Evolutionary conservation across 106 monocot species (phyloP).

Genomic region (Narthecium ossifragum): DNA sequence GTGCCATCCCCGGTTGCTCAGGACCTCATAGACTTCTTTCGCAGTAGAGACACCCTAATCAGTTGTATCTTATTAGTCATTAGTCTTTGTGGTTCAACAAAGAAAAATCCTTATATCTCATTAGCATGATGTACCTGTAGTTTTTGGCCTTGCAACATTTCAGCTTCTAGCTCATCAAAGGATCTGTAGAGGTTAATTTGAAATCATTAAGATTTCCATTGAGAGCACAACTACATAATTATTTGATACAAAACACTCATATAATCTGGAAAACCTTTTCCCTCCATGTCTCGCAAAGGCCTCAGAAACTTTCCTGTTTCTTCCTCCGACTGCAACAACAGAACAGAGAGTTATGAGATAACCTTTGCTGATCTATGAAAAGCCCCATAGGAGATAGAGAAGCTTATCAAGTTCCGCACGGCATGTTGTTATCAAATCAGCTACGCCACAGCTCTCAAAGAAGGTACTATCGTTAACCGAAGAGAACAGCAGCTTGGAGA

Average conservation of each 20-base stretch:
- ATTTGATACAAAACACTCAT: background rate
- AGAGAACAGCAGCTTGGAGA: constrained; percentile 79
- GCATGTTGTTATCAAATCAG: constrained; percentile 85
- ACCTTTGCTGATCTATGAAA: background rate
- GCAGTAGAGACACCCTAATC: constrained; percentile 82
- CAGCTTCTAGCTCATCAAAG: constrained; percentile 74
- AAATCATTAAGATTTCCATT: no score
- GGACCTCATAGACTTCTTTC: constrained; percentile 74
- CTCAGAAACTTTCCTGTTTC: constrained; percentile 89
- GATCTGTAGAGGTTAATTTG: constrained; percentile 38
- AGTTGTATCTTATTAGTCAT: background rate
- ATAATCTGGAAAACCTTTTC: constrained; percentile 76
- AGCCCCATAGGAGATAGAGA: background rate
- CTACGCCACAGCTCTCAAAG: constrained; percentile 95
- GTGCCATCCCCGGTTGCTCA: constrained; percentile 62
- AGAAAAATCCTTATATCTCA: background rate
- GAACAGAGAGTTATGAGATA: no score
- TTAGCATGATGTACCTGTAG: constrained; percentile 54
- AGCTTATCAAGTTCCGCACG: constrained; percentile 36
- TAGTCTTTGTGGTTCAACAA: background rate
- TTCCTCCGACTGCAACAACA: constrained; percentile 64
- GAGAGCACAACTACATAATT: background rate
- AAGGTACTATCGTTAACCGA: constrained; percentile 87
- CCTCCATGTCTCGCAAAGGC: constrained; percentile 73
- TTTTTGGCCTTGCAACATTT: constrained; percentile 82